Conservation (phyloP, 208 protist genomes). For the Dictyostelium gargantuum region DNA sequence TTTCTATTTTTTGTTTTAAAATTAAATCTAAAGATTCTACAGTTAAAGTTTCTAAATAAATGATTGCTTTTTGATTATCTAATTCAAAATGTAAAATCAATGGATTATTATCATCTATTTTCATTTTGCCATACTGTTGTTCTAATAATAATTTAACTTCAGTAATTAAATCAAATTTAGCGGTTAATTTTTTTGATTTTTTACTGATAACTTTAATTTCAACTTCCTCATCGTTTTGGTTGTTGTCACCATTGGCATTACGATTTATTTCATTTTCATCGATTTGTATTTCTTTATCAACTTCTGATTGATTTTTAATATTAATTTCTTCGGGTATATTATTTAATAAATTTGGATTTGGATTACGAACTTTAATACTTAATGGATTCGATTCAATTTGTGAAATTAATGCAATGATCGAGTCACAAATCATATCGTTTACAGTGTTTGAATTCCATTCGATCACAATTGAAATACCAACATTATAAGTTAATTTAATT, state of each 20-base stretch:
- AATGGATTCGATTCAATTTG: constrained; percentile 75
- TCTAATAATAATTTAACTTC: constrained; percentile 4
- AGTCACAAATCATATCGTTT: constrained; percentile 78
- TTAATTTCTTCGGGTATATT: background rate
- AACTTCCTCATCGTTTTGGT: background rate
- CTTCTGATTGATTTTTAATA: background rate
- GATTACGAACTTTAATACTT: constrained; percentile 47
- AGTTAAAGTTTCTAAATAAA: background rate
- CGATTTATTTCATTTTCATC: background rate
- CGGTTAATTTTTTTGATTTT: constrained; percentile 11
- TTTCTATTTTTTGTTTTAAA: constrained; percentile 1
- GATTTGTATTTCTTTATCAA: background rate
- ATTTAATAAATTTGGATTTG: background rate
- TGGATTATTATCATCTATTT: background rate
- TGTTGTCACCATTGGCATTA: no score
- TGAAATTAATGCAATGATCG: constrained; percentile 64
- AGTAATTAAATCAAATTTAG: background rate
- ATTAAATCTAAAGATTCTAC: background rate
- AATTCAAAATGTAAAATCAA: background rate
- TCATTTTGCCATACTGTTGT: constrained; percentile 2
- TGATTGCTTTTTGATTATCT: background rate
- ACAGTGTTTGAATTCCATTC: constrained; percentile 75
- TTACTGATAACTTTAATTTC: background rate
- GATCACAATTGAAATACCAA: constrained; percentile 17
- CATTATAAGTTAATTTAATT: constrained; percentile 2